Evolutionary conservation across 2,329 filamentous ascomycete species (phyloP).

Genomic region (Chaetomium globosum): DNA sequence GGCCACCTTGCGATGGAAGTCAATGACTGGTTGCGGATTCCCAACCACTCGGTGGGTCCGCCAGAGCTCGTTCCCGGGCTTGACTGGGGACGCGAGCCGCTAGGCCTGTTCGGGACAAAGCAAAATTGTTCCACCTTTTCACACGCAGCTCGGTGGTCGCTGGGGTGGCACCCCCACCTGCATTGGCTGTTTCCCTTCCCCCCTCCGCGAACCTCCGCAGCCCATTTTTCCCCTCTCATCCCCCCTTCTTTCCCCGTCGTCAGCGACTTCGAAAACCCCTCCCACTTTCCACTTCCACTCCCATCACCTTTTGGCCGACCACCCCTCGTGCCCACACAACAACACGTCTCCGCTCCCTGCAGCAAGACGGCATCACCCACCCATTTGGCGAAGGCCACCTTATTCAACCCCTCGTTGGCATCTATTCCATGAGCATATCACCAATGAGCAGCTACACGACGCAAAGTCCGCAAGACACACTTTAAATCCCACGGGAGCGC

Average conservation of each 20-base stretch:
- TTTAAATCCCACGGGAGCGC: constrained; percentile 71
- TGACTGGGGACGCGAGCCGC: constrained; percentile 29
- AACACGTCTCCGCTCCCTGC: constrained; percentile 37
- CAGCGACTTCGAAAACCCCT: constrained; percentile 36
- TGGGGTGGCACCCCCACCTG: constrained; percentile 32
- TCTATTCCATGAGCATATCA: constrained; percentile 59
- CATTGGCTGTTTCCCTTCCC: constrained; percentile 31
- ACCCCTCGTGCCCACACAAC: constrained; percentile 10
- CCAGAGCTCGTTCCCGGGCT: constrained; percentile 30
- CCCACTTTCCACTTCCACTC: constrained; percentile 39
- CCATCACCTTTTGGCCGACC: constrained; percentile 33
- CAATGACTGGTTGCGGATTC: constrained; percentile 26
- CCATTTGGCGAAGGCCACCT: constrained; percentile 42
- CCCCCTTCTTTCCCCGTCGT: constrained; percentile 33
- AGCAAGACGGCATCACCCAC: constrained; percentile 38
- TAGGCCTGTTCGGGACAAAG: constrained; percentile 33
- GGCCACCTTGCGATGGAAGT: constrained; percentile 17
- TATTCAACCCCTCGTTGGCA: constrained; percentile 45
- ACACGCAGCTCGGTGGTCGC: constrained; percentile 28
- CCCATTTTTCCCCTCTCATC: constrained; percentile 37
- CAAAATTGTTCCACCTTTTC: constrained; percentile 34
- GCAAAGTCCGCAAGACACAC: constrained; percentile 63
- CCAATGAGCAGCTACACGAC: constrained; percentile 56
- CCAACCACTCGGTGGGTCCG: constrained; percentile 33
- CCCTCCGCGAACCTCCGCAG: constrained; percentile 33